Percentiles rank a stretch among this genome's conserved stretches.
Evolutionary conservation across 1,284 basidiomycete genomes (phyloP).

Genomic region (Inonotus hispidus): DNA sequence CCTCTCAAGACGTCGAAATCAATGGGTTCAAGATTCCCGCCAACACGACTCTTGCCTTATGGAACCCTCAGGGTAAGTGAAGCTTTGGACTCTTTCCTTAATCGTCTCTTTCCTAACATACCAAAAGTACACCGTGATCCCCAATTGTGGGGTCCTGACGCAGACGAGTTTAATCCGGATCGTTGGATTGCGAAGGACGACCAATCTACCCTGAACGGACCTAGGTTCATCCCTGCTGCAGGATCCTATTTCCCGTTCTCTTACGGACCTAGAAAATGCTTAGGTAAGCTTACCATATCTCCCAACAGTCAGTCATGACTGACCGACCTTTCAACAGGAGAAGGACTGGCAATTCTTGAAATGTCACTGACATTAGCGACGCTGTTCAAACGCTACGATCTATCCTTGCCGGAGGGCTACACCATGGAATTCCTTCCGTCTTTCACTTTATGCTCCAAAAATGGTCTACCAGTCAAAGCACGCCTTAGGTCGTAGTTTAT

Average conservation of each 20-base stretch:
- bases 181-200: background rate
- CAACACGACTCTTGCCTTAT: background rate
- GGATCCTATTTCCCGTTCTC: conserved; percentile 1
- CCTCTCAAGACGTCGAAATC: background rate
- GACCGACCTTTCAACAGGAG: background rate
- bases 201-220: background rate
- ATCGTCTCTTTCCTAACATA: background rate
- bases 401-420: background rate
- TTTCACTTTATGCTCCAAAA: background rate
- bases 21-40: background rate
- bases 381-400: background rate
- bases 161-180: conserved; percentile 1
- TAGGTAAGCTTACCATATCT: background rate
- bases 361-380: background rate
- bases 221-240: background rate
- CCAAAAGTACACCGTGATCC: background rate
- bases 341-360: background rate
- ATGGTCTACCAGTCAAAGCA: background rate
- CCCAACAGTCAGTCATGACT: background rate
- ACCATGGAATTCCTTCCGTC: background rate
- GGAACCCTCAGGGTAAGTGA: background rate
- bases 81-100: background rate
- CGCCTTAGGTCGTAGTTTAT: background rate
- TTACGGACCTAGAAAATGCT: background rate
- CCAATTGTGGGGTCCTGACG: background rate